These are phyloP conservation scores for Xerocomellus intermedius DNA, from an alignment of 768 basidiomycete genomes.

Conservation along the genomic window DNA sequence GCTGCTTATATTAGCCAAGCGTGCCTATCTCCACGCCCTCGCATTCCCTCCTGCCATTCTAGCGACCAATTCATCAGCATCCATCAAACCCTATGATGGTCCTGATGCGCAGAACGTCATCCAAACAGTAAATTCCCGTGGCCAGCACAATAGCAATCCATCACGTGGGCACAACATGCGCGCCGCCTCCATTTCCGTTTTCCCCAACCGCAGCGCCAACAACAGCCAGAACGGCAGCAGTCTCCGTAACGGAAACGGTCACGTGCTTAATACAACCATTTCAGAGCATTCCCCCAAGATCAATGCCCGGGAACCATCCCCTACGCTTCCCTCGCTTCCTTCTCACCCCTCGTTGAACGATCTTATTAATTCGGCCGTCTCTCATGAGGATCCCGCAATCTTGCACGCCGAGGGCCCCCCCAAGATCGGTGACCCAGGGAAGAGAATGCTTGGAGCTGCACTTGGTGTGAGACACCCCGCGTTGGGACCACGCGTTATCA, in stretches of 20 bases:
- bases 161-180: conserved; percentile 74
- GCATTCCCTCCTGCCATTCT: conserved; percentile 77
- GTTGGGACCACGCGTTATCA: conserved; percentile 58
- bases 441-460: conserved; percentile 85
- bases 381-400: conserved; percentile 66
- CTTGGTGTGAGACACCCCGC: conserved; percentile 81
- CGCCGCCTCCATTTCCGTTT: conserved; percentile 62
- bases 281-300: conserved; percentile 47
- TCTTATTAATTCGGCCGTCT: conserved; percentile 71
- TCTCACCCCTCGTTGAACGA: conserved; percentile 83
- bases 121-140: conserved; percentile 76
- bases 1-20: conserved; percentile 24
- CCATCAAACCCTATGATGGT: conserved; percentile 90
- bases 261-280: conserved; percentile 44
- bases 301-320: conserved; percentile 69
- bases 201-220: conserved; percentile 51
- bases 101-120: conserved; percentile 88
- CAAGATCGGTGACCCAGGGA: conserved; percentile 84
- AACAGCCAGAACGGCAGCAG: conserved; percentile 35
- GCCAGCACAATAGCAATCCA: conserved; percentile 55
- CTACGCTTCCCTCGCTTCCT: conserved; percentile 77
- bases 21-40: conserved; percentile 78
- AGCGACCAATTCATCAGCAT: conserved; percentile 49
- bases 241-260: conserved; percentile 31
- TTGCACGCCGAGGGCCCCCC: conserved; percentile 56